phyloP scores from a whole-genome alignment of 1,139 yeast genomes.

The Pichia sp. region DNA sequence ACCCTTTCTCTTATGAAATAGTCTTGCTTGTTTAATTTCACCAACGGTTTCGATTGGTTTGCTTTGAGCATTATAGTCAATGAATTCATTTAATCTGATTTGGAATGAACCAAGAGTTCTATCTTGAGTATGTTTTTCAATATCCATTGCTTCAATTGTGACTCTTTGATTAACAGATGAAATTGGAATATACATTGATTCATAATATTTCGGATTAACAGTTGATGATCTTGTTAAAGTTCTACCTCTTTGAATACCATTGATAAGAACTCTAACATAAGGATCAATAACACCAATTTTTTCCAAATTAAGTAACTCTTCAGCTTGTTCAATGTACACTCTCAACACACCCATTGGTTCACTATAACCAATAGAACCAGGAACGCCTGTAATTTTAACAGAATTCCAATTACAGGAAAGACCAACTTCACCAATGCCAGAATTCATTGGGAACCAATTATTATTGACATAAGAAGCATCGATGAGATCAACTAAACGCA shows the following conservation, averaged over 20 bases:
- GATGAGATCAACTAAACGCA: constrained; percentile 62
- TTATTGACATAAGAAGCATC: constrained; percentile 75
- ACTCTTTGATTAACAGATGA: constrained; percentile 76
- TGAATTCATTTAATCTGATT: constrained; percentile 58
- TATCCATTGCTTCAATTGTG: constrained; percentile 88
- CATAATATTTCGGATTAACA: constrained; percentile 79
- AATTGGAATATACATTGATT: constrained; percentile 72
- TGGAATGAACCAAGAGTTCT: constrained; percentile 81
- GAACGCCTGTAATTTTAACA: constrained; percentile 54
- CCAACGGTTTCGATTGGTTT: constrained; percentile 57
- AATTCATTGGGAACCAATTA: constrained; percentile 62
- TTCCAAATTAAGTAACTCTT: constrained; percentile 74
- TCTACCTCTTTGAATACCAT: constrained; percentile 71
- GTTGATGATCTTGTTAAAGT: constrained; percentile 67
- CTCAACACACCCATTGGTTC: constrained; percentile 93
- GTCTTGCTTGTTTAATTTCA: constrained; percentile 50
- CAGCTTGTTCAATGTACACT: constrained; percentile 63
- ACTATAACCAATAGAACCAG: constrained; percentile 72
- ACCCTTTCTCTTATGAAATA: constrained; percentile 62
- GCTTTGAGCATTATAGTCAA: constrained; percentile 62
- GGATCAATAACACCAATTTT: constrained; percentile 91
- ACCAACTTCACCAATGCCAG: constrained; percentile 65
- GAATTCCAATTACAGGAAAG: constrained; percentile 80
- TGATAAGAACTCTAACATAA: constrained; percentile 71
- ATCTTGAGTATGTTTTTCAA: constrained; percentile 68